Conservation (phyloP, 1,139 yeast species). For the Eremothecium coryli region DNA sequence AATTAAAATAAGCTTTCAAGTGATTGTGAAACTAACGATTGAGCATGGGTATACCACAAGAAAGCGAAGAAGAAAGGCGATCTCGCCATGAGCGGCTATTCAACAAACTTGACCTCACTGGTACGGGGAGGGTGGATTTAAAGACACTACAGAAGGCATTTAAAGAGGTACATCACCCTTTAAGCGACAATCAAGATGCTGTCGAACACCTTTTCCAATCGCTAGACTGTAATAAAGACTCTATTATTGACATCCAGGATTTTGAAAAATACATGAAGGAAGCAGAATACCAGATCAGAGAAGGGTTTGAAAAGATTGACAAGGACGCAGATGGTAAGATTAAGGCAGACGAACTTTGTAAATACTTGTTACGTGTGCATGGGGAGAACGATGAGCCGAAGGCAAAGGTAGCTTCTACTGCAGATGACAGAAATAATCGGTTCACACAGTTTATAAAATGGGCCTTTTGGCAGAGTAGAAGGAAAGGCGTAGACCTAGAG, state of each 20-base stretch:
- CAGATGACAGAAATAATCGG: constrained; percentile 6
- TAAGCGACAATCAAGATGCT: constrained; percentile 55
- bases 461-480: constrained; percentile 52
- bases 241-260: constrained; percentile 49
- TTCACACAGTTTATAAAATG: constrained; percentile 21
- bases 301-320: constrained; percentile 65
- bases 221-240: constrained; percentile 50
- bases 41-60: constrained; percentile 9
- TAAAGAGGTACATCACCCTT: constrained; percentile 49
- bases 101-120: constrained; percentile 42
- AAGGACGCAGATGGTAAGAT: constrained; percentile 68
- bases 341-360: constrained; percentile 54
- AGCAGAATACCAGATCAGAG: constrained; percentile 61
- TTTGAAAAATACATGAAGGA: constrained; percentile 50
- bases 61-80: constrained; percentile 17
- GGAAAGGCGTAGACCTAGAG: constrained; percentile 39
- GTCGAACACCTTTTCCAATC: constrained; percentile 46
- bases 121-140: constrained; percentile 48
- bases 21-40: neutral
- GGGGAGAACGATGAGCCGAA: constrained; percentile 31
- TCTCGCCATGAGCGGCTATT: constrained; percentile 28
- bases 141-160: constrained; percentile 49
- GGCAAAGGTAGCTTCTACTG: constrained; percentile 4
- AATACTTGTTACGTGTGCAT: constrained; percentile 37
- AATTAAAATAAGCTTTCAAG: too few relatives aligned